phyloP scores from a whole-genome alignment of 2,329 filamentous ascomycete species.

The Fonsecaea pedrosoi region DNA sequence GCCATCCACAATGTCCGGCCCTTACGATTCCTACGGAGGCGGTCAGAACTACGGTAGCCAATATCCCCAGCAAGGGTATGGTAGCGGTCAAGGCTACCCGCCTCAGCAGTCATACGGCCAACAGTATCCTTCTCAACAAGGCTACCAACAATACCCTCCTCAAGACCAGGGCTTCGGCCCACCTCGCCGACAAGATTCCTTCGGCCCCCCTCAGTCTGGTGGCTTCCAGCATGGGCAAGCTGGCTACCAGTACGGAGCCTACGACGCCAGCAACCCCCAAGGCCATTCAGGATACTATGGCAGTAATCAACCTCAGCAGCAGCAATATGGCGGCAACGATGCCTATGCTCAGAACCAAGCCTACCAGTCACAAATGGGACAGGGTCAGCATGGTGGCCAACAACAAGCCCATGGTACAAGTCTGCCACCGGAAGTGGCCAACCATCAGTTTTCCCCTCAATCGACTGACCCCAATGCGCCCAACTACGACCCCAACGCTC shows the following conservation, averaged over 20 bases:
- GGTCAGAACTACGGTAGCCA: slow-evolving; percentile 40
- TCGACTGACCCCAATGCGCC: slow-evolving; percentile 51
- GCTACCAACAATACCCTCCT: slow-evolving; percentile 43
- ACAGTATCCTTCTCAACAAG: slow-evolving; percentile 44
- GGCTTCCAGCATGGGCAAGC: slow-evolving; percentile 58
- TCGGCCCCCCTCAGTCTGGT: slow-evolving; percentile 48
- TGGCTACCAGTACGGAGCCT: slow-evolving; percentile 45
- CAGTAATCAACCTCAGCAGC: slow-evolving; percentile 24
- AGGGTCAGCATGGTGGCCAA: slow-evolving; percentile 20
- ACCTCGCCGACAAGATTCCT: slow-evolving; percentile 48
- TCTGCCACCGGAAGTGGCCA: slow-evolving; percentile 27
- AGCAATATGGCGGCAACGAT: slow-evolving; percentile 31
- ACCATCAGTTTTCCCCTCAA: slow-evolving; percentile 37
- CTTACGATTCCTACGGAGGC: slow-evolving; percentile 53
- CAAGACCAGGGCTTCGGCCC: slow-evolving; percentile 53
- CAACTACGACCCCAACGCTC: slow-evolving; percentile 53
- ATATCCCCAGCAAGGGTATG: slow-evolving; percentile 41
- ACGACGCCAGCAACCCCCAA: slow-evolving; percentile 46
- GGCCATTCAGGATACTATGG: slow-evolving; percentile 48
- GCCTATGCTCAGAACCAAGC: slow-evolving; percentile 34
- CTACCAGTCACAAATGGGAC: slow-evolving; percentile 34
- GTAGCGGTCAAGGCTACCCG: slow-evolving; percentile 41
- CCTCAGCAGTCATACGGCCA: slow-evolving; percentile 45
- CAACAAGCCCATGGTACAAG: slow-evolving; percentile 21
- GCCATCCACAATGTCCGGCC: slow-evolving; percentile 55